Evolutionary conservation across 2,329 filamentous ascomycete genomes (phyloP).

Genomic region (Sarocladium kiliense): DNA sequence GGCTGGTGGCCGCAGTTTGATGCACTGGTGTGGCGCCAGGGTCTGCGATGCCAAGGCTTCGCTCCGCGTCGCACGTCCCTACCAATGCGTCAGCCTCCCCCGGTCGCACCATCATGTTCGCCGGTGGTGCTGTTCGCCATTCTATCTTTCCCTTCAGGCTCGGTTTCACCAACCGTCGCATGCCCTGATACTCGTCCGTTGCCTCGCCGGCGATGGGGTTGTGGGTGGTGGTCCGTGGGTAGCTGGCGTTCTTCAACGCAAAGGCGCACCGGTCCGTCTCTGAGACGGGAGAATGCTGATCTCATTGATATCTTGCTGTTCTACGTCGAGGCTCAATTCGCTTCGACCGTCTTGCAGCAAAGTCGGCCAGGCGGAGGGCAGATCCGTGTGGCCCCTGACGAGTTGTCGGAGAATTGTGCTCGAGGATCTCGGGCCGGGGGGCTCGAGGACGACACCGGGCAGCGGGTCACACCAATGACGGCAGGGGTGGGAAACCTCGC

Average conservation of each 20-base stretch:
- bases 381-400: neutral
- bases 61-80: conserved; percentile 6
- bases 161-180: conserved; percentile 7
- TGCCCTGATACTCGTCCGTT: conserved; percentile 8
- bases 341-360: neutral
- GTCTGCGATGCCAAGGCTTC: conserved; percentile 6
- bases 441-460: neutral
- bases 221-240: neutral
- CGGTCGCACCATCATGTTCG: conserved; percentile 2
- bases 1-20: conserved; percentile 8
- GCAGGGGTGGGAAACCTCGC: neutral
- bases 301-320: neutral
- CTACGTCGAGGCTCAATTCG: neutral
- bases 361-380: neutral
- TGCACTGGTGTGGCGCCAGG: conserved; percentile 9
- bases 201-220: neutral
- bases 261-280: neutral
- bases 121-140: neutral
- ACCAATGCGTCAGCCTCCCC: conserved; percentile 2
- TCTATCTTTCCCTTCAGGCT: neutral
- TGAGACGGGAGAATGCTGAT: neutral
- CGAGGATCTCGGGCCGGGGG: conserved; percentile 8
- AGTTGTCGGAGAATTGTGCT: conserved; percentile 7
- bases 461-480: conserved; percentile 1
- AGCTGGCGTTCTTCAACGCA: neutral